Evolutionary conservation across 352 stramenopile genomes (phyloP), one percentile per base, ranked within the genome.

Genomic region (Thalassiosira hispida): DNA sequence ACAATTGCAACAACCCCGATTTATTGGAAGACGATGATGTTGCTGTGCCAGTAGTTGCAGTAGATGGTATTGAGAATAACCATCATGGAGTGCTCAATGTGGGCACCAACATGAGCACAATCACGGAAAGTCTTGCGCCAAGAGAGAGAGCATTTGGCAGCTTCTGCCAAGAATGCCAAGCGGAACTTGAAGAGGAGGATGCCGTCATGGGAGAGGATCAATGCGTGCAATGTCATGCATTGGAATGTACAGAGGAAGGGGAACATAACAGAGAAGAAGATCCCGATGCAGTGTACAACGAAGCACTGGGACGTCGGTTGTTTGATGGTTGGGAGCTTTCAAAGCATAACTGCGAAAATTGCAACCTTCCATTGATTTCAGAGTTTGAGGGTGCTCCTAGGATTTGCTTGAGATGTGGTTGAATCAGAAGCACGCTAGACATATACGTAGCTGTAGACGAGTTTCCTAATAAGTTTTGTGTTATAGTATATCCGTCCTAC

Each of bases 391-490:
- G 52, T 8, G 33, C 66, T 35, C 57, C 68, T 55, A 46, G 11
- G 25, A 14, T 69, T 69, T 77, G 68, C n/a, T 57, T 77, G 56
- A 56, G 57, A 46, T 77, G 68, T 35, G 57, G 53, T 31, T 73
- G 22, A 73, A 22, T n/a, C n/a, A n/a, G n/a, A n/a, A n/a, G n/a
- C n/a, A n/a, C n/a, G n/a, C n/a, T n/a, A n/a, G n/a, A n/a, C n/a
- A n/a, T n/a, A n/a, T n/a, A n/a, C n/a, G n/a, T n/a, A n/a, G n/a
- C n/a, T n/a, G n/a, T n/a, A n/a, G n/a, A n/a, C n/a, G n/a, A n/a
- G n/a, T n/a, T n/a, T n/a, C n/a, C n/a, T n/a, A n/a, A n/a, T n/a
- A n/a, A n/a, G n/a, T n/a, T n/a, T n/a, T n/a, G n/a, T n/a, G n/a
- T n/a, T n/a, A n/a, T n/a, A n/a, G n/a, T n/a, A n/a, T n/a, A n/a